These are phyloP conservation scores for Ascocoryne sarcoides DNA, from an alignment of 2,329 filamentous ascomycete species.

Conservation along the genomic window DNA sequence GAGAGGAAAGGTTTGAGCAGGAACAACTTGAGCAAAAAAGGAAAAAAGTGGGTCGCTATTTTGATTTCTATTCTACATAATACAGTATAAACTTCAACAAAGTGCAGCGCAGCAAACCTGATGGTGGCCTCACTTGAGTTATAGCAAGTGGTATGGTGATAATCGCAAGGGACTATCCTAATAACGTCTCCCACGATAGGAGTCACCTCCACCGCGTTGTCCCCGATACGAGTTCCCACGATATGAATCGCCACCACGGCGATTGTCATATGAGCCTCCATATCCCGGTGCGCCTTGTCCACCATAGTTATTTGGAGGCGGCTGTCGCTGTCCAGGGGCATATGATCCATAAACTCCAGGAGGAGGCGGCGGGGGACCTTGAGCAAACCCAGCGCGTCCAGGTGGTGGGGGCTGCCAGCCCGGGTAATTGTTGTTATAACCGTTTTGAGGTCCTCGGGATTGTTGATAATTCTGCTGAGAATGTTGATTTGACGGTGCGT, in stretches of 20 bases:
- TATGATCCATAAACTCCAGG: slow-evolving; percentile 24
- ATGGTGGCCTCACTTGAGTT: no score
- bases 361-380: slow-evolving; percentile 39
- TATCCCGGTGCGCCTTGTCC: slow-evolving; percentile 13
- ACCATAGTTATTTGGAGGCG: slow-evolving; percentile 11
- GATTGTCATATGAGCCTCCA: slow-evolving; percentile 11
- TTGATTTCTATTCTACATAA: no score
- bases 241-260: slow-evolving; percentile 12
- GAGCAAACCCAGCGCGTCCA: slow-evolving; percentile 35
- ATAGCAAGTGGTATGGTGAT: no score
- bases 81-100: no score
- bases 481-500: slow-evolving; percentile 31
- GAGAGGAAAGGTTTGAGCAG: no score
- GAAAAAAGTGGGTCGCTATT: no score
- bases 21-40: no score
- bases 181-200: slow-evolving; percentile 2
- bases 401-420: slow-evolving; percentile 38
- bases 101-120: no score
- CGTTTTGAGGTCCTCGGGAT: slow-evolving; percentile 15
- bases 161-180: no score
- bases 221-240: slow-evolving; percentile 12
- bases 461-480: slow-evolving; percentile 12
- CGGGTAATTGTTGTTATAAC: slow-evolving; percentile 18
- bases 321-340: slow-evolving; percentile 12
- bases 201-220: slow-evolving; percentile 4